Base-by-base conservation (phyloP, 202 grass and related monocot species). In the Musa balbisiana region DNA sequence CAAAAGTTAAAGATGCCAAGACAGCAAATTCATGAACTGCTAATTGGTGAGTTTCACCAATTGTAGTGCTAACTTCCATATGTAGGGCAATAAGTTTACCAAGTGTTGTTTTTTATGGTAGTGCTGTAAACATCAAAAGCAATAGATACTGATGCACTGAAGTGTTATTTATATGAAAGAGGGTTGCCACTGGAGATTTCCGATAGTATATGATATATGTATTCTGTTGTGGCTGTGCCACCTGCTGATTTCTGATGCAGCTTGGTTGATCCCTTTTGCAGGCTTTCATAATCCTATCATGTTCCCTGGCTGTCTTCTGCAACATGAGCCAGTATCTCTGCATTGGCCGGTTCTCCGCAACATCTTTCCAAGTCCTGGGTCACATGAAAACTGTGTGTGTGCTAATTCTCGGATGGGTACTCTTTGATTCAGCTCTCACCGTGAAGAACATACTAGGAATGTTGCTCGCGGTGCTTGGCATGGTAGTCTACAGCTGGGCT, bases 361-460 rank as follows among this genome's bases (percentile, higher is more conserved):
- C 74, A 26, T 76, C 74, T 11, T 76, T 76, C 74, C 74, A 76
- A 65, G 60, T 76, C 9, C 52, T 76, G 60, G 74, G 74, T 26
- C 74, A 76, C 49, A 65, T 76, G 74, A 76, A 76, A 51, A 76
- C 74, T 52, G 74, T 76, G 9, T 77, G 74, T 8, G 74, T 76
- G 59, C 43, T 76, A 17, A 76, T 65, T 65, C 49, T 76, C 9
- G 74, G 74, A 76, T 76, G 60, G 74, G 52, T 76, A 65, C 49
- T 76, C 11, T 76, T 76, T 16, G 74, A 65, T 64, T 76, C 74
- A 15, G 20, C 19, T 9, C 60, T 76, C 49, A 65, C 74, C 17
- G 6, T 76, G 59, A 76, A 76, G 60, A 76, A 51, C 49, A 49
- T 76, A 51, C 74, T 76, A 52, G 74, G 74, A 65, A 76, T 65